Evolutionary conservation across 2,329 filamentous ascomycete genomes (phyloP).

Genomic region (Colletotrichum filicis): DNA sequence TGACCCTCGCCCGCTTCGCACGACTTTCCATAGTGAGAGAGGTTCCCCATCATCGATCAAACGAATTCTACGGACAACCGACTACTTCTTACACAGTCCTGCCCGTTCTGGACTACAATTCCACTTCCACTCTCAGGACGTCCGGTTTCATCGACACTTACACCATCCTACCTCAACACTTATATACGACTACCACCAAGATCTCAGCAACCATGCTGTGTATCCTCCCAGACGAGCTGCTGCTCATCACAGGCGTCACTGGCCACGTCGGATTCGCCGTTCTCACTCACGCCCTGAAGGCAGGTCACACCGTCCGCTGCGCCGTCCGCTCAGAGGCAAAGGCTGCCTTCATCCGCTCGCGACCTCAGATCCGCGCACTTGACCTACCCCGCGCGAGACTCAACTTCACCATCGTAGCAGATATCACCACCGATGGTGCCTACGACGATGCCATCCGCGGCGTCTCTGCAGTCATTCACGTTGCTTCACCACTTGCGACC

Average conservation of each 20-base stretch:
- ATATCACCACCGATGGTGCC: slow-evolving; percentile 49
- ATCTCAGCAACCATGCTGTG: slow-evolving; percentile 24
- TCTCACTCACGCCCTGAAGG: slow-evolving; percentile 40
- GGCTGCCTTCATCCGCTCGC: slow-evolving; percentile 28
- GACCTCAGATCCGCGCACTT: slow-evolving; percentile 32
- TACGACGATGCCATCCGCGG: slow-evolving; percentile 55
- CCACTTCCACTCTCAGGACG: not conserved
- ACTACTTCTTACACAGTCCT: not conserved
- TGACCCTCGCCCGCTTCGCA: slow-evolving; percentile 14
- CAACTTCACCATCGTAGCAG: slow-evolving; percentile 47
- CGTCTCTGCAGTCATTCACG: slow-evolving; percentile 50
- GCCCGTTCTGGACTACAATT: slow-evolving; percentile 9
- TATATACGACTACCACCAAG: not conserved
- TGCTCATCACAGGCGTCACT: slow-evolving; percentile 45
- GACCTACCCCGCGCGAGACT: slow-evolving; percentile 36
- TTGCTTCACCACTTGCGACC: slow-evolving; percentile 43
- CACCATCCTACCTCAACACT: not conserved
- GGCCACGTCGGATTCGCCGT: slow-evolving; percentile 45
- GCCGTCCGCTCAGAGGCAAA: slow-evolving; percentile 43
- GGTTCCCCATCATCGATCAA: not conserved
- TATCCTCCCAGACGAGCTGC: slow-evolving; percentile 29
- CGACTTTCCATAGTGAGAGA: slow-evolving; percentile 5
- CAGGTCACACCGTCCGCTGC: slow-evolving; percentile 43
- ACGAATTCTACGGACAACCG: not conserved
- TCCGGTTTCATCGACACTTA: not conserved